Evolutionary conservation across 2,329 filamentous ascomycete species (phyloP).

Genomic region (Aureobasidium sp.): DNA sequence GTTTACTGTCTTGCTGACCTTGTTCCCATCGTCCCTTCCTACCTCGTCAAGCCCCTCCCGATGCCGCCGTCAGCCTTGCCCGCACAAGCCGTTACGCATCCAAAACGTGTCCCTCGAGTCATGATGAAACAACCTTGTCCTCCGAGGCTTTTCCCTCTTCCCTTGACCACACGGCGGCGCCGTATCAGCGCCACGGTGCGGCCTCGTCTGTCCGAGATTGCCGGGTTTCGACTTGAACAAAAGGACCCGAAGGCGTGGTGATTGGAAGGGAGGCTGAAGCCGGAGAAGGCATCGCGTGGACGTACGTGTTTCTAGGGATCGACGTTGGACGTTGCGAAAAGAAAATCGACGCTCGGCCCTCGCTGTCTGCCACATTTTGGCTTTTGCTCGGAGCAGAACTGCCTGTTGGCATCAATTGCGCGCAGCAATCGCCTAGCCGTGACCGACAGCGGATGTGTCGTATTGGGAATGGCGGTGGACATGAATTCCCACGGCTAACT

Average conservation of each 20-base stretch:
- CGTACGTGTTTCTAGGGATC: constrained; percentile 5
- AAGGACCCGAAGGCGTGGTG: neutral
- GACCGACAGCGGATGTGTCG: neutral
- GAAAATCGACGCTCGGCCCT: constrained; percentile 10
- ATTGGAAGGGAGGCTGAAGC: neutral
- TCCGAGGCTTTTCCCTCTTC: constrained; percentile 1
- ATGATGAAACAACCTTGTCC: constrained; percentile 14
- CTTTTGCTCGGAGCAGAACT: constrained; percentile 10
- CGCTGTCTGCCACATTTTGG: constrained; percentile 1
- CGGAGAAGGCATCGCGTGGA: neutral
- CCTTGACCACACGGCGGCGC: neutral
- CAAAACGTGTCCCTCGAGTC: constrained; percentile 1
- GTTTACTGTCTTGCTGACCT: constrained; percentile 9
- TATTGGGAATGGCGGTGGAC: constrained; percentile 3
- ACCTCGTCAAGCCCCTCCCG: constrained; percentile 4
- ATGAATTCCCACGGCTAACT: neutral
- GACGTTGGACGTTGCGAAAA: constrained; percentile 14
- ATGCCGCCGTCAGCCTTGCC: constrained; percentile 13
- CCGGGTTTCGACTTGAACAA: constrained; percentile 6
- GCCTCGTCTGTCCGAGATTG: constrained; percentile 7
- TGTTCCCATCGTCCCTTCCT: neutral
- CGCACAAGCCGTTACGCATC: constrained; percentile 5
- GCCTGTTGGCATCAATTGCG: neutral
- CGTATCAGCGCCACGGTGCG: constrained; percentile 1
- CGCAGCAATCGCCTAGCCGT: neutral